Evolutionary conservation across 1,284 basidiomycete genomes (phyloP), one percentile per base, ranked within the genome.

Genomic region (Athelia psychrophila): DNA sequence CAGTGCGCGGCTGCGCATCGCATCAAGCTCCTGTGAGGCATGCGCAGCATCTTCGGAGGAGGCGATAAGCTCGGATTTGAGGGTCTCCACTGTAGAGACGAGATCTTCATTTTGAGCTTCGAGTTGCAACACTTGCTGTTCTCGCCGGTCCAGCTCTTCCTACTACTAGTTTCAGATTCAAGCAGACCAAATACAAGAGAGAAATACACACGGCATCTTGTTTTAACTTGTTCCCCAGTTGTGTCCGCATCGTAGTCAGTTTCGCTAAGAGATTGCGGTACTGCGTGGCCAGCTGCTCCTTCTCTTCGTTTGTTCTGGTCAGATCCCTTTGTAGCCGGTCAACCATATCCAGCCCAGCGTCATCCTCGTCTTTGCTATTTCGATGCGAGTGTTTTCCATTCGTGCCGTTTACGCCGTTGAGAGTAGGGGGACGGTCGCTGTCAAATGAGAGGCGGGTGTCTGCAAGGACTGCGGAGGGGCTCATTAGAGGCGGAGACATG

Each of bases 61-160:
- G 2, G 78, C 72, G 50, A 88, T 76, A 33, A 97, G 77, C 65
- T 97, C 95, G 3, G 78, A 64, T 62, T 89, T 88, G 45, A 97
- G 78, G 2, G 89, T 86, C 51, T 88, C 82, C 27, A 95, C 71
- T 0, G 88, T 88, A 22, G 67, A 63, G 12, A 72, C 67, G n/a
- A 94, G 73, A 60, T 90, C 84, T 3, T 90, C 85, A 62, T 88
- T 91, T 60, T 93, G 84, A 1, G 78, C 79, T 2, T 81, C 85
- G 16, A 97, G 72, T 55, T 86, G 81, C 54, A 87, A 85, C 35
- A 96, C 81, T 42, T 86, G 77, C 58, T 89, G 85, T 66, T 94
- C 93, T 56, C 91, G 80, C 58, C 93, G 79, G 75, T 97, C 95
- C 38, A 98, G 86, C 78, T 97, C 95, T 85, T 97, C 95, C 94